Base-by-base conservation (phyloP, 805 yeast genomes). In the Blastobotrys americana region DNA sequence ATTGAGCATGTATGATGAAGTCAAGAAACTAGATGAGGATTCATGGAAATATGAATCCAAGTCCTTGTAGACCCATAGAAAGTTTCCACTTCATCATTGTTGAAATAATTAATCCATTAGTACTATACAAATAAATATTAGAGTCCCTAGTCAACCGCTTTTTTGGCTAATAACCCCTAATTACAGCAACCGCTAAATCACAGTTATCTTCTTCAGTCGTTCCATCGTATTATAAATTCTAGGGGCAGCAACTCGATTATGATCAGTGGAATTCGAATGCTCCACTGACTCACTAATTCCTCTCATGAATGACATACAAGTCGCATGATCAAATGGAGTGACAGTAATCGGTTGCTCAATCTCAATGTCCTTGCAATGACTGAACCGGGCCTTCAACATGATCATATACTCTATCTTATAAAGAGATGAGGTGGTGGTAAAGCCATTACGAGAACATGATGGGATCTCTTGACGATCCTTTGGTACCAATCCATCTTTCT, bases 291-390 rank as follows among this genome's bases (percentile, higher is more conserved):
- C 64, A 16, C 55, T 49, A 2, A 64, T 55, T 44, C 56, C 54
- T 43, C 52, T 51, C 66, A 62, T 62, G 40, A 61, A 63, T 9
- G 57, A 51, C 45, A 52, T 45, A 44, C 70, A 61, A 16, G 63
- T 53, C 3, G 57, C 55, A 33, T 59, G 64, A 46, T 60, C 68
- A 45, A 67, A 68, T 33, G 67, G 66, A 3, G 66, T 55, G 13
- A 67, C 53, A 0, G 63, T 56, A 25, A 67, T 53, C 4, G 60
- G 56, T 40, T 58, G 62, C 43, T 54, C 58, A 9, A 59, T 45
- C 46, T 62, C 68, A 22, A 67, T 59, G 39, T 67, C 72, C 39
- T 61, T 61, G 23, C 68, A 64, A 31, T 65, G 64, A 22, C 58
- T 51, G 43, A 68, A 55, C 31, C 65, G 55, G 5, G 66, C 69